phyloP scores from a whole-genome alignment of 2,329 filamentous ascomycete species.

The Thielaviopsis musarum region DNA sequence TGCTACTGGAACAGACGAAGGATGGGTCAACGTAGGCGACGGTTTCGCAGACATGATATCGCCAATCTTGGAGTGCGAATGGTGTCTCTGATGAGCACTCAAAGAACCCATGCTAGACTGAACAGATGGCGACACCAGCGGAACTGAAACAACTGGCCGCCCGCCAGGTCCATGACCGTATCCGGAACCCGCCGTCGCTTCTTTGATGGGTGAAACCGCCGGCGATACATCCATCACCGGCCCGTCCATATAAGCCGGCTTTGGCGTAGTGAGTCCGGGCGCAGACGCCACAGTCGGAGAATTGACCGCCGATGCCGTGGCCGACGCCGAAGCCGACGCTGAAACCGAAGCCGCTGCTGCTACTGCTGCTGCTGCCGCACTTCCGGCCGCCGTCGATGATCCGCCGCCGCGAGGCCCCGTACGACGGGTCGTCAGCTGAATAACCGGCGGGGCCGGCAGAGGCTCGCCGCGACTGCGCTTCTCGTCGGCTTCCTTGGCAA shows the following conservation, averaged over 20 bases:
- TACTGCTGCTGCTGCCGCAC: conserved; percentile 9
- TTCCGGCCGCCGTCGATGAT: conserved; percentile 23
- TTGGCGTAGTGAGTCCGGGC: conserved; percentile 3
- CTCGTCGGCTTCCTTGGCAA: conserved; percentile 42
- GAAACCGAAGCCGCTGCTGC: conserved; percentile 12
- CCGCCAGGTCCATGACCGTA: background rate
- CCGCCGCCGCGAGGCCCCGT: conserved; percentile 21
- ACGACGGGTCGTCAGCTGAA: conserved; percentile 35
- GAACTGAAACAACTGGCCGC: background rate
- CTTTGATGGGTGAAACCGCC: conserved; percentile 3
- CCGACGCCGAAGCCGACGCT: conserved; percentile 11
- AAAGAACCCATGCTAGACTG: background rate
- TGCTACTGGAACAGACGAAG: background rate
- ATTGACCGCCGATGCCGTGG: conserved; percentile 1
- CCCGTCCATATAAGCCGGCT: conserved; percentile 4
- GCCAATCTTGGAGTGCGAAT: conserved; percentile 3
- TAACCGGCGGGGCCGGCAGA: conserved; percentile 39
- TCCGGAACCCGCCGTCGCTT: background rate
- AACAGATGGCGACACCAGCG: background rate
- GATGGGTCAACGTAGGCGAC: conserved; percentile 1
- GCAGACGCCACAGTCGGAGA: conserved; percentile 5
- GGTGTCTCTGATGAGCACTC: background rate
- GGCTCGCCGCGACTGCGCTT: conserved; percentile 40
- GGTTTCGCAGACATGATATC: conserved; percentile 1
- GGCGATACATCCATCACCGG: conserved; percentile 8